These are phyloP conservation scores for Colletotrichum euphorbiae DNA, from an alignment of 2,329 filamentous ascomycete species.

Conservation along the genomic window DNA sequence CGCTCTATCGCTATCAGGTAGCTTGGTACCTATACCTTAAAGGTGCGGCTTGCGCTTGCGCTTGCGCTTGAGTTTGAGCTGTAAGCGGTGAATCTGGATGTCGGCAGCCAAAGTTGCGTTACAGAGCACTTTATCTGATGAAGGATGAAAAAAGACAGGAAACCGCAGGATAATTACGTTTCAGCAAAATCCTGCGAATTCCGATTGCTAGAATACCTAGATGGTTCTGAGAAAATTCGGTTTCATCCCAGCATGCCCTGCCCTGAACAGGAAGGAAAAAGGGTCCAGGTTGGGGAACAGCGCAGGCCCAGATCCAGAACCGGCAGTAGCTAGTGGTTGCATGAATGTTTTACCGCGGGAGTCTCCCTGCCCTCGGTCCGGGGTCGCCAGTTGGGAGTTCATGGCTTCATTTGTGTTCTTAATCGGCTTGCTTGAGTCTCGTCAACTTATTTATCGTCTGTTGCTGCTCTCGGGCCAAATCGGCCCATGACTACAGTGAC, in stretches of 20 bases:
- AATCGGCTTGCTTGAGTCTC: not conserved
- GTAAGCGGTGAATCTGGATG: too few relatives aligned
- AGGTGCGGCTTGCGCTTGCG: too few relatives aligned
- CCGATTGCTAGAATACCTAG: conserved; percentile 14
- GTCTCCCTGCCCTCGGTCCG: conserved; percentile 3
- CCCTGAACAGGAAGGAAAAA: conserved; percentile 1
- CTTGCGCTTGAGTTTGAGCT: too few relatives aligned
- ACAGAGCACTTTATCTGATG: too few relatives aligned
- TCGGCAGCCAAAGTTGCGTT: too few relatives aligned
- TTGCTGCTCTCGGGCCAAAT: not conserved
- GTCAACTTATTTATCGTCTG: not conserved
- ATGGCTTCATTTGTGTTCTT: not conserved
- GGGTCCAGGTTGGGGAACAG: conserved; percentile 21
- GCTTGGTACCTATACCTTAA: too few relatives aligned
- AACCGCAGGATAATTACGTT: not conserved
- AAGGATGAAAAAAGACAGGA: not conserved
- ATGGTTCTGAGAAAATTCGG: conserved; percentile 16
- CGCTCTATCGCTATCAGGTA: not conserved
- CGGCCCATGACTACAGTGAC: conserved; percentile 1
- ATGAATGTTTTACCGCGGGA: conserved; percentile 30
- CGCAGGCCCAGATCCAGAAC: not conserved
- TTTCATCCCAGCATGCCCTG: conserved; percentile 27
- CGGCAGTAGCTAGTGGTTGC: conserved; percentile 13
- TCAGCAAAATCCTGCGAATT: conserved; percentile 9
- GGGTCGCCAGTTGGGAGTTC: not conserved